These are phyloP conservation scores for Circinella umbellata DNA, from an alignment of 371 early-diverging fungal species.

Conservation along the genomic window DNA sequence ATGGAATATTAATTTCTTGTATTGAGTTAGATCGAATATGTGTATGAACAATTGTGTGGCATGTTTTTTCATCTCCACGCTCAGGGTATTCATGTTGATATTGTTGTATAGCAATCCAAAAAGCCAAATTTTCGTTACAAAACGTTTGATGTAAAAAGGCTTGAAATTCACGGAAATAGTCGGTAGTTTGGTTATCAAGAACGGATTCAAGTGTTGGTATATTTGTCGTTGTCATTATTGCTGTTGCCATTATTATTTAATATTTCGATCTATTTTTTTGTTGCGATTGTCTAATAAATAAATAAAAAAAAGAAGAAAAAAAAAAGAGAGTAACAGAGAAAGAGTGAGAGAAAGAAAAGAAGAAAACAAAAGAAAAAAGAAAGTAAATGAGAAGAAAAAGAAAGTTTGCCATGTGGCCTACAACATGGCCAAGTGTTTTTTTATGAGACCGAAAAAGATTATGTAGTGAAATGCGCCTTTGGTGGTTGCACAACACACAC, in stretches of 20 bases:
- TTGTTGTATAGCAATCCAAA: conserved; percentile 49
- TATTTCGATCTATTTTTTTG: neutral
- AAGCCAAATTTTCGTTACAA: conserved; percentile 49
- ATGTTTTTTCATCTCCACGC: conserved; percentile 13
- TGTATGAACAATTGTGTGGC: conserved; percentile 31
- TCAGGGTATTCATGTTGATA: conserved; percentile 25
- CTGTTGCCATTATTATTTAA: conserved; percentile 10
- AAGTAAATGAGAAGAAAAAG: conserved; percentile 7
- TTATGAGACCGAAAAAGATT: neutral
- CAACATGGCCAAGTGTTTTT: conserved; percentile 5
- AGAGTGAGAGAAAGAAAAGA: conserved; percentile 16
- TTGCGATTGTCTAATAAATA: too few relatives aligned
- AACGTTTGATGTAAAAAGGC: conserved; percentile 41
- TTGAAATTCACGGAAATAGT: conserved; percentile 41
- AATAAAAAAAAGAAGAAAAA: conserved; percentile 9
- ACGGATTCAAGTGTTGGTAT: conserved; percentile 37
- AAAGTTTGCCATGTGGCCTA: conserved; percentile 22
- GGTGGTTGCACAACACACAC: conserved; percentile 3
- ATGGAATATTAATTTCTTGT: conserved; percentile 58
- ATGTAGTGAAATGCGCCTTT: neutral
- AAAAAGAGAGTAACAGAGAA: conserved; percentile 10
- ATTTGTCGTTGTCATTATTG: neutral
- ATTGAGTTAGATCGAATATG: conserved; percentile 48
- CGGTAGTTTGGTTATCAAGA: conserved; percentile 30
- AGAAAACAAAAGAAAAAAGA: conserved; percentile 4